Base-by-base conservation (phyloP, 2,329 filamentous ascomycete species). In the Ophiocordyceps camponoti-rufipedis region DNA sequence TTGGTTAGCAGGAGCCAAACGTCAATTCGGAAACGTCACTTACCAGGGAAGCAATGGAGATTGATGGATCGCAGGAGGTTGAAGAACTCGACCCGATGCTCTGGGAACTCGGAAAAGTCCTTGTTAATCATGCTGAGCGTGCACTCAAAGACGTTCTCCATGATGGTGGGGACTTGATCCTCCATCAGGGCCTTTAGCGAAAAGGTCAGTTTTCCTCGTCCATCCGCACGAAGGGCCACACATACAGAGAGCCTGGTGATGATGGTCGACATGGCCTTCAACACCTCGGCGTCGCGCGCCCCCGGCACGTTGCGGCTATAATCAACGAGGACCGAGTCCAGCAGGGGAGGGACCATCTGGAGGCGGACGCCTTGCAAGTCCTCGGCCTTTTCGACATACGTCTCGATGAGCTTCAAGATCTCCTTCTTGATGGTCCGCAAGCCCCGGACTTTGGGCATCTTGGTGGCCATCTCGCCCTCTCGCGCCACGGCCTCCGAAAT, bases 51-150 rank as follows among this genome's bases (percentile, higher is more conserved):
- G 65, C 91, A 98, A 62, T 94, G 86, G 43, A 96, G 69, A 63
- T 98, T 98, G 67, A 98, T 96, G 13, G 89, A 85, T 53, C 93
- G 78, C 35, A 98, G 74, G 23, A 98, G 76, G 64, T 94, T 95
- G 75, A 98, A 98, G 65, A 98, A 98, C 63, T 96, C 89, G n/a
- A 98, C 91, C 47, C 93, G 83, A 61, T 98, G 91, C 62, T 98
- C 91, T 0, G 91, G 91, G 62, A 94, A 98, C 60, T 98, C 91
- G 42, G 93, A 95, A 65, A 98, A 98, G 64, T 98, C 91, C 68
- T 98, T 98, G 76, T 96, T 98, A 68, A 98, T 98, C 91, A 98
- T 98, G 57, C 94, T 87, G 47, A 98, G 71, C 3, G 91, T 98
- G 69, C 89, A 96, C 64, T 96, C 89, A 56, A 98, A 98, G 28